Conservation (phyloP, 345 rosid species). For the Gossypium raimondii region DNA sequence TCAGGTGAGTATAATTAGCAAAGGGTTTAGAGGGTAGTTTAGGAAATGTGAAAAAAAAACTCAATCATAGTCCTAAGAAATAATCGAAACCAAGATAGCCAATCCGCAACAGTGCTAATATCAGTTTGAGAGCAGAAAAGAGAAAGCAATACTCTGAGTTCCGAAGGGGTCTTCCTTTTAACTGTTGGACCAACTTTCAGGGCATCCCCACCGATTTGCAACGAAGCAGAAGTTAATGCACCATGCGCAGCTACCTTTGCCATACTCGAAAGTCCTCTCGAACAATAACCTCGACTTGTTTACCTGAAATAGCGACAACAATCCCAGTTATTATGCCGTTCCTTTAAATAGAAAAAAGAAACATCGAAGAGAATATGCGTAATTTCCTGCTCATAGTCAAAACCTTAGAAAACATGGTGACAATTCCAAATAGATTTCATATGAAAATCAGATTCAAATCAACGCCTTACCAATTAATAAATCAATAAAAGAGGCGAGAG, state of each 20-base stretch:
- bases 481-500: background rate
- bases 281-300: constrained; percentile 11
- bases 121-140: background rate
- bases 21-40: too few relatives aligned
- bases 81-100: background rate
- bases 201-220: constrained; percentile 43
- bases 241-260: constrained; percentile 64
- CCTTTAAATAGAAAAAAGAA: background rate
- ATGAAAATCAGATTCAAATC: background rate
- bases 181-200: constrained; percentile 35
- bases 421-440: background rate
- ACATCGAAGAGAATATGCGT: background rate
- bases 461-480: constrained; percentile 3
- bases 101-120: constrained; percentile 2
- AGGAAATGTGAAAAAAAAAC: too few relatives aligned
- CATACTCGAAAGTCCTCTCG: constrained; percentile 26
- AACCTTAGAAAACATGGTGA: background rate
- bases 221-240: constrained; percentile 36
- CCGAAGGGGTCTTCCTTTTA: constrained; percentile 81
- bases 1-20: too few relatives aligned
- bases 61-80: background rate
- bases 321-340: background rate
- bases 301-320: constrained; percentile 2
- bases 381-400: background rate
- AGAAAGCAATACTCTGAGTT: constrained; percentile 57